Base-by-base conservation (phyloP, 2,329 filamentous ascomycete species). In the Mycocentrospora acerina region DNA sequence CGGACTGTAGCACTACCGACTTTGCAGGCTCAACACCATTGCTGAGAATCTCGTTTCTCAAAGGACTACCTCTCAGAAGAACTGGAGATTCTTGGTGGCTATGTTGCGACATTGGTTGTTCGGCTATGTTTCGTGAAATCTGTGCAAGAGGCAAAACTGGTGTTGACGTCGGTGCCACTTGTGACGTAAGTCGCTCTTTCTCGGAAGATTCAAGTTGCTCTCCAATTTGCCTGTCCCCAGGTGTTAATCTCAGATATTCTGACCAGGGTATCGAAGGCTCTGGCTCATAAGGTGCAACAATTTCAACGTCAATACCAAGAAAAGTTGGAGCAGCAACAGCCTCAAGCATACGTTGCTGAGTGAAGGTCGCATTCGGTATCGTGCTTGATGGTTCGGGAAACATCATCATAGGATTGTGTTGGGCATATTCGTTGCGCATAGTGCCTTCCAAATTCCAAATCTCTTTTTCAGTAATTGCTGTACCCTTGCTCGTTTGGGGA, bases 371-470 rank as follows among this genome's bases (percentile, higher is more conserved):
- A 41, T 71, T 68, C 4, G 66, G 65, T 11, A 71, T 48, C 1
- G 71, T 74, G 42, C 65, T 72, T 11, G 69, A 71, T 26, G 59
- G 57, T 19, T 69, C 65, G 31, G 55, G 59, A 40, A 72, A 73
- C 59, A 71, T 58, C 24, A 55, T 51, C 26, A 53, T 53, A 1
- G 70, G 69, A 18, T 73, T 64, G 41, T 72, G 70, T 11, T 60
- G 34, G 13, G 48, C 58, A 34, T 70, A 72, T 24, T 67, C 53
- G 3, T 64, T 50, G 17, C 53, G 50, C 24, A 71, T 51, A 10
- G 62, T 66, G 4, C 57, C 64, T 25, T 64, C 57, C 7, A 67
- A 42, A 4, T 46, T 43, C 49, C 54, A 62, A 13, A 15, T 12
- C 14, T 28, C 40, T 19, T 40, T 46, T 8, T 44, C 13, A 4